phyloP scores from a whole-genome alignment of 23 red algal genomes.

The Gracilaria caudata region DNA sequence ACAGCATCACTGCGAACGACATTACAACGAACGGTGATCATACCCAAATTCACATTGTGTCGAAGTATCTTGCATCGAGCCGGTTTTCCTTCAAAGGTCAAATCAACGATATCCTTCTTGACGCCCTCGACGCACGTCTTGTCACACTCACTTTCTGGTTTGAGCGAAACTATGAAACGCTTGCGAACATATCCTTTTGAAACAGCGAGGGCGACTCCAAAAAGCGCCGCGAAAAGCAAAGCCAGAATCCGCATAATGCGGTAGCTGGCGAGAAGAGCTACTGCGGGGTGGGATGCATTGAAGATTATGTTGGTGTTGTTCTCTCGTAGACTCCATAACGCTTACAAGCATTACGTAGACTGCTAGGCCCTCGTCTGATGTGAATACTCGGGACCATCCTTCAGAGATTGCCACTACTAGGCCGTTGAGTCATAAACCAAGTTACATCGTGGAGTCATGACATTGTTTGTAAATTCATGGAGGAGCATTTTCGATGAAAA shows the following conservation, averaged over 20 bases:
- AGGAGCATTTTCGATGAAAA: neutral
- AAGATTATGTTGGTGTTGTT: conserved; percentile 28
- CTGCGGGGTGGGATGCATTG: neutral
- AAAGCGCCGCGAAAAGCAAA: neutral
- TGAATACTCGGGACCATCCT: neutral
- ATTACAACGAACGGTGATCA: conserved; percentile 32
- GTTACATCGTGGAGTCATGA: neutral
- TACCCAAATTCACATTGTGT: conserved; percentile 31
- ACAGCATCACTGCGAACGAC: conserved; percentile 20
- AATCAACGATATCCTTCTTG: neutral
- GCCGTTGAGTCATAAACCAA: neutral
- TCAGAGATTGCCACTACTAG: neutral
- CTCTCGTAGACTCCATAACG: neutral
- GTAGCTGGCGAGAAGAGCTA: neutral
- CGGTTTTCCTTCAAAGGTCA: conserved; percentile 6
- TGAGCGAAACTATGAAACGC: conserved; percentile 15
- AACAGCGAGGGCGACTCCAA: conserved; percentile 9
- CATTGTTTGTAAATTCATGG: neutral
- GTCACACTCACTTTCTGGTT: neutral
- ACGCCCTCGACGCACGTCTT: conserved; percentile 12
- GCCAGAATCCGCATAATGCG: conserved; percentile 10
- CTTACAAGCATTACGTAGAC: neutral
- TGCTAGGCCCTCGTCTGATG: neutral
- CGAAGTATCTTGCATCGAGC: conserved; percentile 42
- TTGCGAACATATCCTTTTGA: conserved; percentile 11